A percentile compares a stretch with the other conserved stretches of the same genome.
phyloP scores from a whole-genome alignment of 2,329 filamentous ascomycete genomes.

The Cladosporium sp. region DNA sequence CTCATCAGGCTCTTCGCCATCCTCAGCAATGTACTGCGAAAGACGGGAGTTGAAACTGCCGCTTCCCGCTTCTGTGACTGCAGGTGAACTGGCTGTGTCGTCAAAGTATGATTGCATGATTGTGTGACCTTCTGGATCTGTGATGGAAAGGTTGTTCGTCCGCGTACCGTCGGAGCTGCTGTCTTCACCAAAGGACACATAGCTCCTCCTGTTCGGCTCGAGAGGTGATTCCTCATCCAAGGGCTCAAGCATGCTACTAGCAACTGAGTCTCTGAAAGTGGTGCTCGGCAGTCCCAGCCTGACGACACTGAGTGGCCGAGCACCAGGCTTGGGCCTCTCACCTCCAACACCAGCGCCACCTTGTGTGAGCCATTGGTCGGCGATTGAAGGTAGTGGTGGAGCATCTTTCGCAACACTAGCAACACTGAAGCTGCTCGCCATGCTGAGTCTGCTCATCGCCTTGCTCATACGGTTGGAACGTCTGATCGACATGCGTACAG shows the following conservation, averaged over 20 bases:
- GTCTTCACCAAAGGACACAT: constrained; percentile 77
- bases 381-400: constrained; percentile 91
- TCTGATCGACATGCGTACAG: constrained; percentile 85
- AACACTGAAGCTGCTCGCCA: constrained; percentile 88
- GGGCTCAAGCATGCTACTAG: constrained; percentile 83
- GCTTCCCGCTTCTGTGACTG: constrained; percentile 45
- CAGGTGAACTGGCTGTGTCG: constrained; percentile 65
- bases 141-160: constrained; percentile 67
- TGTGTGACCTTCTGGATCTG: constrained; percentile 70
- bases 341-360: constrained; percentile 37
- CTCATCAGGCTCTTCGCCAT: constrained; percentile 87
- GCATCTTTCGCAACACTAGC: constrained; percentile 81
- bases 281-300: constrained; percentile 54
- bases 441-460: constrained; percentile 87
- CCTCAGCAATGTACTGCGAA: constrained; percentile 78
- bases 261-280: constrained; percentile 78
- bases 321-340: constrained; percentile 38
- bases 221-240: constrained; percentile 84
- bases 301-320: constrained; percentile 59
- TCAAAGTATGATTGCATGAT: constrained; percentile 76
- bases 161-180: constrained; percentile 57
- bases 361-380: constrained; percentile 80
- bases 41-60: constrained; percentile 75
- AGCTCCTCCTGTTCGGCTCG: constrained; percentile 89
- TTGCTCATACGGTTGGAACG: constrained; percentile 87